phyloP scores from a whole-genome alignment of 177 flowering plant species.

The Tripterygium wilfordii region DNA sequence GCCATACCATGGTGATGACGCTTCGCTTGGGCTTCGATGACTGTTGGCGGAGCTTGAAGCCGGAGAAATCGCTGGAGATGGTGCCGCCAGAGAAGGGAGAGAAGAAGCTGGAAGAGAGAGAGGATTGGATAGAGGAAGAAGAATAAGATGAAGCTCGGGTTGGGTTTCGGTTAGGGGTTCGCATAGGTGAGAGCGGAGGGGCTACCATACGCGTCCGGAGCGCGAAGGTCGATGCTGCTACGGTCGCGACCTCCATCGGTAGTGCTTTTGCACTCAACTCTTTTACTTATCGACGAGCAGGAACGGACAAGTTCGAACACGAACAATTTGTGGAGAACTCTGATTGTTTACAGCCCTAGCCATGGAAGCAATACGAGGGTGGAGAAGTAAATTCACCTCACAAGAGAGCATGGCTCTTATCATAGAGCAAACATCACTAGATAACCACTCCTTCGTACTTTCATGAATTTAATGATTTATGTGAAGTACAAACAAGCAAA shows the following conservation, averaged over 20 bases:
- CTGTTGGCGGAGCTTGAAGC: conserved; percentile 15
- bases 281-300: too few species aligned
- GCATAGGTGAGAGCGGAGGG: conserved; percentile 1
- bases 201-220: conserved; percentile 6
- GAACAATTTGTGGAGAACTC: too few species aligned
- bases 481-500: too few species aligned
- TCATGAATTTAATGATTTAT: too few species aligned
- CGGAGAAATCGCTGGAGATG: conserved; percentile 17
- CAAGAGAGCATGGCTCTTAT: too few species aligned
- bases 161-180: not conserved
- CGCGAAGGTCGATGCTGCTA: conserved; percentile 20
- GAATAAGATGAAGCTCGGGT: not conserved
- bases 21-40: conserved; percentile 18
- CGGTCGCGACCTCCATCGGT: conserved; percentile 23
- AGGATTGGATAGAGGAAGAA: conserved; percentile 1
- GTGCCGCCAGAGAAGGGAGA: conserved; percentile 16
- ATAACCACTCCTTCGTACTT: too few species aligned
- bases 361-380: too few species aligned
- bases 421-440: too few species aligned
- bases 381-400: too few species aligned
- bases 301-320: too few species aligned
- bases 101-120: conserved; percentile 15
- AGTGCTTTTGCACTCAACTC: too few species aligned
- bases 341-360: too few species aligned
- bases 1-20: conserved; percentile 28